These are phyloP conservation scores for Suhomyces sp. DNA, from an alignment of 805 yeast species.

Conservation along the genomic window DNA sequence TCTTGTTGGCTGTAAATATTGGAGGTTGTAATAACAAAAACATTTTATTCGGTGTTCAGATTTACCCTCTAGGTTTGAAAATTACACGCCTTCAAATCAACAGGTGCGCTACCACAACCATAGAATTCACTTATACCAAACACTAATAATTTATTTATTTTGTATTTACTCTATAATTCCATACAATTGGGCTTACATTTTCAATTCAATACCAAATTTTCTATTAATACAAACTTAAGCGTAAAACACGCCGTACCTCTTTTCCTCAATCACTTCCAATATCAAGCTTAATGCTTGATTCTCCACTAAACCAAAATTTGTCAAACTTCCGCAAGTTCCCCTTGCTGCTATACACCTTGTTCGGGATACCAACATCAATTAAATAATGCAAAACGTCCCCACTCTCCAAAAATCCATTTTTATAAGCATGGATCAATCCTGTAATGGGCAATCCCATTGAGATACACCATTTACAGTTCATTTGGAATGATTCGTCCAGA, in stretches of 20 bases:
- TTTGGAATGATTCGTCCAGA: constrained; percentile 27
- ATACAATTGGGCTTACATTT: too few relatives aligned
- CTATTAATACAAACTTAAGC: too few relatives aligned
- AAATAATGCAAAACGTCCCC: constrained; percentile 57
- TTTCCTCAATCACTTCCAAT: constrained; percentile 3
- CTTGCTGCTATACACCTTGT: constrained; percentile 45
- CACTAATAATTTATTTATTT: too few relatives aligned
- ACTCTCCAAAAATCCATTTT: constrained; percentile 48
- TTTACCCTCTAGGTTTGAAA: constrained; percentile 1
- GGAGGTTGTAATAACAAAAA: too few relatives aligned
- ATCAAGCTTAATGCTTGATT: constrained; percentile 24
- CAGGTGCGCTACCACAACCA: too few relatives aligned
- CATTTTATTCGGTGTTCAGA: too few relatives aligned
- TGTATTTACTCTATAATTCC: too few relatives aligned
- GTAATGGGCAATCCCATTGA: constrained; percentile 74
- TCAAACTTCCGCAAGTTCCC: constrained; percentile 45
- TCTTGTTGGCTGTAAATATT: too few relatives aligned
- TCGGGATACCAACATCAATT: constrained; percentile 72
- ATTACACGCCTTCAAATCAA: constrained; percentile 1
- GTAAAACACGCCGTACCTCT: too few relatives aligned
- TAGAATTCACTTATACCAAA: too few relatives aligned
- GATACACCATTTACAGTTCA: constrained; percentile 57
- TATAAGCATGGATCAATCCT: constrained; percentile 60
- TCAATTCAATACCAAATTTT: too few relatives aligned
- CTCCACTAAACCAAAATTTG: constrained; percentile 45